These are phyloP conservation scores for Lentinula detonsa DNA, from an alignment of 768 basidiomycete species.

Conservation along the genomic window DNA sequence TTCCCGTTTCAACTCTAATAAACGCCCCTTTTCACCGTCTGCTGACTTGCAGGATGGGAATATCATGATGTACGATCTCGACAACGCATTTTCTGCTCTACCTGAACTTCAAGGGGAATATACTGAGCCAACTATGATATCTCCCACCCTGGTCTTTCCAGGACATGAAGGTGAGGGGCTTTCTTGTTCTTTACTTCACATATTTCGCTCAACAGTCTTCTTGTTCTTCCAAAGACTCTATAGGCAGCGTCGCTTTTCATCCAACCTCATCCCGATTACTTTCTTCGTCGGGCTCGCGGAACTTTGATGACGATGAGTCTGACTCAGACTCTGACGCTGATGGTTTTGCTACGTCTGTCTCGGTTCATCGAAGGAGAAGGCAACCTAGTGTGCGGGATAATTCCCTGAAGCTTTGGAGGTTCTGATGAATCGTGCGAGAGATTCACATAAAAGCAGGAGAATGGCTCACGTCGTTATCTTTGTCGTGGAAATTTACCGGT, in stretches of 20 bases:
- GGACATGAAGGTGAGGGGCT: constrained; percentile 51
- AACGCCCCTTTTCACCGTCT: not conserved
- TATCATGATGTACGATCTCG: constrained; percentile 54
- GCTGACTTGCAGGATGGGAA: constrained; percentile 38
- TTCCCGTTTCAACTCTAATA: no score
- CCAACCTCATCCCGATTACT: constrained; percentile 53
- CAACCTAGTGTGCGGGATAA: constrained; percentile 12
- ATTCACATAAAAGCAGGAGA: no score
- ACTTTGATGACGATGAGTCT: constrained; percentile 36
- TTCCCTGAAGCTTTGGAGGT: constrained; percentile 17
- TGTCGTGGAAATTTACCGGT: no score
- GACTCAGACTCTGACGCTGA: constrained; percentile 20
- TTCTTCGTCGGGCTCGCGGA: constrained; percentile 75
- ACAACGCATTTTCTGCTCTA: not conserved
- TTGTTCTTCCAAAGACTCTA: constrained; percentile 46
- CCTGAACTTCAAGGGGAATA: not conserved
- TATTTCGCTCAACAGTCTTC: not conserved
- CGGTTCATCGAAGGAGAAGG: not conserved
- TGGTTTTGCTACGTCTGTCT: not conserved
- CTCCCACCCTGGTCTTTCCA: constrained; percentile 31
- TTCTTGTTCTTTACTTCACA: not conserved
- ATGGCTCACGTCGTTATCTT: no score
- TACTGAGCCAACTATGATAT: constrained; percentile 3
- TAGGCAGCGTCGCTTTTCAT: constrained; percentile 72
- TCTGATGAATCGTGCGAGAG: constrained; percentile 7